Conservation (phyloP, 1,139 yeast genomes). For the Yamadazyma atmosphaerica region DNA sequence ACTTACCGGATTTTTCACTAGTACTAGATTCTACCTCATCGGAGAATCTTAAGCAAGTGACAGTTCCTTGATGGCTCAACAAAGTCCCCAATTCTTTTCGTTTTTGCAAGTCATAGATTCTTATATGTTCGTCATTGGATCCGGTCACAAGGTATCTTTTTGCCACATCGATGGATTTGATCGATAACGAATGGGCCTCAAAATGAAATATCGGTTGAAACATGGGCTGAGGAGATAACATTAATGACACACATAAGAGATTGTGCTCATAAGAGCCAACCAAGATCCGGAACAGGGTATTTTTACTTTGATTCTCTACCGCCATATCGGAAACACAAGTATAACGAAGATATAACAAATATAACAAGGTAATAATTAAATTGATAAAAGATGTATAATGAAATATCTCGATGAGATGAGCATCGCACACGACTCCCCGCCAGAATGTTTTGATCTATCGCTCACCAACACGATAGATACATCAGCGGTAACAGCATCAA, state of each 20-base stretch:
- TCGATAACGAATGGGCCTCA: constrained; percentile 89
- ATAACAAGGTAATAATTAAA: too few species aligned
- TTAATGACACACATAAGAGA: constrained; percentile 76
- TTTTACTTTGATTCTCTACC: background rate
- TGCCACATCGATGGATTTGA: constrained; percentile 80
- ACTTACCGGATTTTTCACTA: constrained; percentile 57
- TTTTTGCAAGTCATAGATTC: constrained; percentile 90
- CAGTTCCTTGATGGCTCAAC: constrained; percentile 86
- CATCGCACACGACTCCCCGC: too few species aligned
- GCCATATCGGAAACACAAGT: too few species aligned
- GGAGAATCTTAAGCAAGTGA: constrained; percentile 75
- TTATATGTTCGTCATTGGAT: constrained; percentile 92
- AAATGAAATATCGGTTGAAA: constrained; percentile 95
- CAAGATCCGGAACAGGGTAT: constrained; percentile 64
- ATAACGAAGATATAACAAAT: too few species aligned
- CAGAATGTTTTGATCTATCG: background rate
- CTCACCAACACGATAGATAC: too few species aligned
- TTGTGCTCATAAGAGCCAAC: constrained; percentile 97
- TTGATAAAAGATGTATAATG: too few species aligned
- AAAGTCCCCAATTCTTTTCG: constrained; percentile 92
- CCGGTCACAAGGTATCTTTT: constrained; percentile 90
- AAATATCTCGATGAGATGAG: constrained; percentile 4
- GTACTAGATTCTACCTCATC: constrained; percentile 32
- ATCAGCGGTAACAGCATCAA: too few species aligned
- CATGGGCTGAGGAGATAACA: constrained; percentile 53